Conservation (phyloP, 2,329 filamentous ascomycete species). For the Venturia carpophila region DNA sequence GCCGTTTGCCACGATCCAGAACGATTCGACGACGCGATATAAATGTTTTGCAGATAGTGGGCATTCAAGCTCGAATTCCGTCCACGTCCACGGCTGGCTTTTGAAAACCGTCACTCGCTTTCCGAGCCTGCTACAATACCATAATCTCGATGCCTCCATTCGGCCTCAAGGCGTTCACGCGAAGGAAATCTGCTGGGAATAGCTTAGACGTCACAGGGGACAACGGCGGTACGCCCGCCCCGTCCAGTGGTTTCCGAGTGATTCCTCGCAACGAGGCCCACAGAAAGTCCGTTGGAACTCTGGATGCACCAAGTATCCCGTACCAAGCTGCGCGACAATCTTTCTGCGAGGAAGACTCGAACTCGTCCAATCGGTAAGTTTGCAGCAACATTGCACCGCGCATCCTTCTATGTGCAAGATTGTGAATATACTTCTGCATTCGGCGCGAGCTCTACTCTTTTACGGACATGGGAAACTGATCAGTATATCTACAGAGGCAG, state of each 20-base stretch:
- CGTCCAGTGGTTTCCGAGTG: slow-evolving; percentile 16
- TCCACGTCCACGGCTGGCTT: not conserved
- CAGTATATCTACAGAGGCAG: slow-evolving; percentile 33
- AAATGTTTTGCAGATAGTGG: not conserved
- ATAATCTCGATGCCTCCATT: slow-evolving; percentile 4
- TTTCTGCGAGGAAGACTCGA: slow-evolving; percentile 15
- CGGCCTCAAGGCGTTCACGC: slow-evolving; percentile 6
- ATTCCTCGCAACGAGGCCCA: slow-evolving; percentile 17
- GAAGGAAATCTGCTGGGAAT: slow-evolving; percentile 16
- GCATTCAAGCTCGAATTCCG: not conserved
- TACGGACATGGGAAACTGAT: not conserved
- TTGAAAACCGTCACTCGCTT: not conserved
- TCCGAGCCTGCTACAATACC: not conserved
- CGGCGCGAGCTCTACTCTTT: not conserved
- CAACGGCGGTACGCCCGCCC: not conserved
- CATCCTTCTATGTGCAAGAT: not conserved
- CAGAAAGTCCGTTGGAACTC: slow-evolving; percentile 9
- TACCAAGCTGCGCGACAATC: slow-evolving; percentile 13
- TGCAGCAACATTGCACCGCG: not conserved
- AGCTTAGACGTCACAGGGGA: slow-evolving; percentile 16
- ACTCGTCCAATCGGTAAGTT: slow-evolving; percentile 17
- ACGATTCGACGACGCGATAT: not conserved
- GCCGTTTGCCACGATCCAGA: not conserved
- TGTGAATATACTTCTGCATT: not conserved
- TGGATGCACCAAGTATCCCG: slow-evolving; percentile 4